Evolutionary conservation across 225 moss, liverwort and hornwort genomes (phyloP), one percentile per base, ranked within the genome.

Genomic region (Physcomitrellopsis africana): DNA sequence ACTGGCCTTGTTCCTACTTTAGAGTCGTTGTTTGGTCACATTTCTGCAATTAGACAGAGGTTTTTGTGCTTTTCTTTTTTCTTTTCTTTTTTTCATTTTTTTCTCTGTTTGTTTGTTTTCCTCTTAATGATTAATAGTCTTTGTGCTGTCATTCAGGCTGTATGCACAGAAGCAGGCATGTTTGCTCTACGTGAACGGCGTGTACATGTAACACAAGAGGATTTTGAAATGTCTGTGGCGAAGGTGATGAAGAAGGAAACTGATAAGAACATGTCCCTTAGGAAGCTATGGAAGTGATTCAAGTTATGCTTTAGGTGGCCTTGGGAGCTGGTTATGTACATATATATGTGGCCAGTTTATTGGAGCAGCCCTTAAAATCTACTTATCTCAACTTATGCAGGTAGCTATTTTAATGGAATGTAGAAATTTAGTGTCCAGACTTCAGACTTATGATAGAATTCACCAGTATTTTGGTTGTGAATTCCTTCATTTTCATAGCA

Each of bases 181-280:
- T 99, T 99, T 84, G 97, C 94, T 47, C 75, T 99, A 53, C 90
- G 94, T 56, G 94, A 99, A 81, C 89, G 94, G 58, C 90, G 97
- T 77, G 94, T 99, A 69, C 97, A 99, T 82, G 97, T 99, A 10
- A 99, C 97, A 22, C 97, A 95, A 72, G 97, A 99, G 64, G 97
- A 95, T 60, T 94, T 94, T 62, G 94, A 99, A 82, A 99, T 99
- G 97, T 94, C 94, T 68, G 94, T 99, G 76, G 97, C 94, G 1
- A 99, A 99, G 85, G 97, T 99, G 44, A 99, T 99, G 97, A 99
- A 99, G 82, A 99, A 99, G 83, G 97, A 95, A 79, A 93, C 97
- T 8, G 94, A 99, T 74, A 99, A 99, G 83, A 99, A 95, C 76
- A 99, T 93, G 97, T 99, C 97, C 47, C 55, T 99, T 75, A 95